phyloP scores from a whole-genome alignment of 208 protist genomes.

The Kentomonas sorsogonicus region DNA sequence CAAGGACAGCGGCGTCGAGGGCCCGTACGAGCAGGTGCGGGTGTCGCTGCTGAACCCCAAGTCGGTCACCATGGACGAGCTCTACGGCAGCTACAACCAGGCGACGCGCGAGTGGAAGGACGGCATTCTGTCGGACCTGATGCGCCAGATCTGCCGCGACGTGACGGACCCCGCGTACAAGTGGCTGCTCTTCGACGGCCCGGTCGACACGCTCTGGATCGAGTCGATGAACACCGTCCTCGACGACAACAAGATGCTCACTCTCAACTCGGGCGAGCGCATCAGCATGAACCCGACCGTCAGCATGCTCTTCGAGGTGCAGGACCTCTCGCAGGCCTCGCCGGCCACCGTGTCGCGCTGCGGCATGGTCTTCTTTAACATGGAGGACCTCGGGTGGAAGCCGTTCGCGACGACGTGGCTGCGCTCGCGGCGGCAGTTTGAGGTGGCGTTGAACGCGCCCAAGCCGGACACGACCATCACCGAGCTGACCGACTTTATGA shows the following conservation, averaged over 20 bases:
- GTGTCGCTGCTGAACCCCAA: conserved; percentile 96
- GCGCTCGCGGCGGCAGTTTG: conserved; percentile 67
- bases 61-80: conserved; percentile 94
- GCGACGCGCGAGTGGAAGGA: conserved; percentile 97
- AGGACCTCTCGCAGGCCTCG: conserved; percentile 96
- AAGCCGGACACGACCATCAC: conserved; percentile 85
- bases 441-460: conserved; percentile 85
- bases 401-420: conserved; percentile 95
- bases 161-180: conserved; percentile 90
- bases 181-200: conserved; percentile 98
- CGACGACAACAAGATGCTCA: conserved; percentile 99
- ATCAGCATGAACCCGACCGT: conserved; percentile 96
- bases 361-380: conserved; percentile 98
- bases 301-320: conserved; percentile 98
- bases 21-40: conserved; percentile 81
- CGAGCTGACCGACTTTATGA: conserved; percentile 81
- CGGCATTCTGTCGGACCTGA: conserved; percentile 94
- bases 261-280: conserved; percentile 97
- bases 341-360: conserved; percentile 98
- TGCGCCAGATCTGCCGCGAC: conserved; percentile 92
- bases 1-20: conserved; percentile 75
- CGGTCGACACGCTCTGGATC: conserved; percentile 99
- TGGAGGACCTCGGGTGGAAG: conserved; percentile 92
- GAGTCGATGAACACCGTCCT: conserved; percentile 99
- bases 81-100: conserved; percentile 97